A percentile compares a stretch with the other conserved stretches of the same genome.
Evolutionary conservation across 768 basidiomycete species (phyloP).

Genomic region (Gautieria morchelliformis): DNA sequence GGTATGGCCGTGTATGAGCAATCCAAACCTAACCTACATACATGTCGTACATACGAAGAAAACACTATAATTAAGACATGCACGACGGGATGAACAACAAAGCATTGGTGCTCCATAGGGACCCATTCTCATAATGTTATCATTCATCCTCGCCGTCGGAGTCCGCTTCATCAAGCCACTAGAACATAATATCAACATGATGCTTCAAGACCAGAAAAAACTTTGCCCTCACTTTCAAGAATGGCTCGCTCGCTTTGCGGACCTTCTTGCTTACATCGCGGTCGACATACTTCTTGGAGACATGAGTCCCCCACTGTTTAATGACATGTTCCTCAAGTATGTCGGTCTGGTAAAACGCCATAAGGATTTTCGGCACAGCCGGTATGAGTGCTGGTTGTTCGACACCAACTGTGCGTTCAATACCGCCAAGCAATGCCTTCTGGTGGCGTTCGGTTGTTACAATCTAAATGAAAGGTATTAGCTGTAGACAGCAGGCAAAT

Average conservation of each 20-base stretch:
- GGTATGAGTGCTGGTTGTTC: conserved; percentile 61
- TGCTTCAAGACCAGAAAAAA: not conserved
- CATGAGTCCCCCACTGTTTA: conserved; percentile 90
- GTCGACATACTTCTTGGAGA: conserved; percentile 94
- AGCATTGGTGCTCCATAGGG: too few species aligned
- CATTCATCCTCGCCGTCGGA: conserved; percentile 50
- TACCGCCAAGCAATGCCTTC: conserved; percentile 86
- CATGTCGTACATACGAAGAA: too few species aligned
- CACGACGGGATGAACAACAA: too few species aligned
- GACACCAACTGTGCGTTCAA: conserved; percentile 80
- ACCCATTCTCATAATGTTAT: too few species aligned
- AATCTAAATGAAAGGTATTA: conserved; percentile 38
- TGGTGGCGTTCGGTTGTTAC: conserved; percentile 91
- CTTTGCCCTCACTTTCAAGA: conserved; percentile 61
- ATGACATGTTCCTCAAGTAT: conserved; percentile 87
- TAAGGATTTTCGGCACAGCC: conserved; percentile 80
- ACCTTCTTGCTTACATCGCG: conserved; percentile 94
- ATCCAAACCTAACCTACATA: too few species aligned
- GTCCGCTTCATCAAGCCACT: conserved; percentile 89
- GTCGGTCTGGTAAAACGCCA: conserved; percentile 89
- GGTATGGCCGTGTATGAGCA: too few species aligned
- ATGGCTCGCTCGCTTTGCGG: conserved; percentile 89
- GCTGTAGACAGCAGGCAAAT: not conserved
- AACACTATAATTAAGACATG: too few species aligned
- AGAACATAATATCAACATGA: conserved; percentile 8